Base-by-base conservation (phyloP, 148 eudicot genomes). In the Tetragonia tetragonoides region DNA sequence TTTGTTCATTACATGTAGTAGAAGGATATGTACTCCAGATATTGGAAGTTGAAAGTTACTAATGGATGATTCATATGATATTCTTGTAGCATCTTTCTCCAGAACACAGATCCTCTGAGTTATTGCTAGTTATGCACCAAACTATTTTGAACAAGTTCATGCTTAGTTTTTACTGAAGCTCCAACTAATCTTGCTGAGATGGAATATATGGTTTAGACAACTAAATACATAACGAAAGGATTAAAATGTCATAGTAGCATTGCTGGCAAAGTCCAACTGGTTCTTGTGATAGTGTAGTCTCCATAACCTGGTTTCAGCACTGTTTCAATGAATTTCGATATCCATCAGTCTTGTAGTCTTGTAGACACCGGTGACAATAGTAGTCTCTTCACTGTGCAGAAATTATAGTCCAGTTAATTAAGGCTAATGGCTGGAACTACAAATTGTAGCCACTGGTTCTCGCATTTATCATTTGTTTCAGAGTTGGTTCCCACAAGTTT, bases 11-110 rank as follows among this genome's bases (percentile, higher is more conserved):
- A 61, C 78, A 68, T 74, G 18, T 79, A 75, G 85, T 74, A 82
- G 78, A 75, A 74, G 79, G 81, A 82, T 75, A 78, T 82, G 81
- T 82, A 66, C 76, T 42, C 73, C 18, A 74, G 23, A 60, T 63
- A 34, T 72, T 47, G 56, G 80, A 76, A 81, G 77, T 81, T 81
- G 83, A 23, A 81, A 65, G 76, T 34, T 66, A 16, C 37, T 75
- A 77, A 75, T 62, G 34, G 83, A 62, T 69, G 81, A 74, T 75
- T 69, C 72, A 79, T 34, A 64, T 37, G 72, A 74, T 74, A 47
- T 64, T 74, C 62, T 73, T 37, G 23, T 42, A 23, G 41, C 63
- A 10, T 71, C 40, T 70, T 65, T 68, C n/a, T 46, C 5, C 46
- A 42, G 74, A 70, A 20, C 62, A 18, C n/a, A 70, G 62, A 38